These are phyloP conservation scores for Penicillium alfredii DNA, from an alignment of 495 filamentous ascomycete genomes.

Conservation along the genomic window DNA sequence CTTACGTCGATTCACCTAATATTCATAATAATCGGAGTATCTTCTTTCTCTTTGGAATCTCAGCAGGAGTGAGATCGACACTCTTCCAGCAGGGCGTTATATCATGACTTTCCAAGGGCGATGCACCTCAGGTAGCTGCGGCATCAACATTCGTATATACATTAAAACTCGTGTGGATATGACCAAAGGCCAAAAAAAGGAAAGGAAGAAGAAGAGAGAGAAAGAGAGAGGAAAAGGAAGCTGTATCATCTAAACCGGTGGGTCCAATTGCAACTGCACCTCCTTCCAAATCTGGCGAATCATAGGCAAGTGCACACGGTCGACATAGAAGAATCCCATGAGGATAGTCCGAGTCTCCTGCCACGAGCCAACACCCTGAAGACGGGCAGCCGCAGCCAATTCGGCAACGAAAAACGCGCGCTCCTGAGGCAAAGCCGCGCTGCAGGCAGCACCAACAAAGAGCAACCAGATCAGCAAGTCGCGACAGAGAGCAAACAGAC, in stretches of 20 bases:
- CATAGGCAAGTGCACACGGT: constrained; percentile 32
- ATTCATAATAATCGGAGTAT: no score
- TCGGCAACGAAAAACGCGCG: constrained; percentile 35
- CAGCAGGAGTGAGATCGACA: no score
- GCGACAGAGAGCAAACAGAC: constrained; percentile 31
- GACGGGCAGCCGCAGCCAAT: constrained; percentile 25
- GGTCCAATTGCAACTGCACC: constrained; percentile 18
- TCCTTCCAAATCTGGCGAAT: constrained; percentile 37
- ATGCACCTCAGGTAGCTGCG: no score
- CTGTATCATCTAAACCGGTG: constrained; percentile 4
- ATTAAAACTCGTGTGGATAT: no score
- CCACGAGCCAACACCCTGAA: constrained; percentile 32
- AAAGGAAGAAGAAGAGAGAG: no score
- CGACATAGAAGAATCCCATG: constrained; percentile 38
- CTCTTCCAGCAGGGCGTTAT: no score
- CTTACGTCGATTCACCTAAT: no score
- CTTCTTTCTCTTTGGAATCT: no score
- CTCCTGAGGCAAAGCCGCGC: constrained; percentile 23
- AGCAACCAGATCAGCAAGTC: constrained; percentile 40
- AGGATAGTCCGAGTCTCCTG: constrained; percentile 34
- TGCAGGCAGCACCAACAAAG: constrained; percentile 36
- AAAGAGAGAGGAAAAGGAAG: no score
- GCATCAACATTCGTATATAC: no score
- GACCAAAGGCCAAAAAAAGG: no score
- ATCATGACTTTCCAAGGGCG: no score